A percentile compares a stretch with the other conserved stretches of the same genome.
Conservation (phyloP, 495 filamentous ascomycete genomes). For the Hypoxylon subgilvum region DNA sequence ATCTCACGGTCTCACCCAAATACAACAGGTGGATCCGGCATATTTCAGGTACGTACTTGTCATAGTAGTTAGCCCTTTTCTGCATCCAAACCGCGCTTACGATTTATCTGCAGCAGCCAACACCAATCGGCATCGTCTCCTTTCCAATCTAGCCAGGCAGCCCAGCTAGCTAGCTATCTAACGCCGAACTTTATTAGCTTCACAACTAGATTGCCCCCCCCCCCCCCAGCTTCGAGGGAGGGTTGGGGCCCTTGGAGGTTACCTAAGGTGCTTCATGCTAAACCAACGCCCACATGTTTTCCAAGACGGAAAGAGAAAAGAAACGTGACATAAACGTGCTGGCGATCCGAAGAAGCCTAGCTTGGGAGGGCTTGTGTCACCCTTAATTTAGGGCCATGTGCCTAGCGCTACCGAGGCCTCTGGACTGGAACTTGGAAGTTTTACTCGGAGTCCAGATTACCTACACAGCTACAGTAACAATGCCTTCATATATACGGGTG, state of each 20-base stretch:
- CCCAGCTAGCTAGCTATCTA: too few species aligned
- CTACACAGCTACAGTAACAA: too few species aligned
- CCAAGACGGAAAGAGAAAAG: constrained; percentile 27
- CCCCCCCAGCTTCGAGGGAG: too few species aligned
- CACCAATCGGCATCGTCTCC: constrained; percentile 23
- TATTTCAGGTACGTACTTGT: background rate
- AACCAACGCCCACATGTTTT: constrained; percentile 18
- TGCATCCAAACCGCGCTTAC: constrained; percentile 17
- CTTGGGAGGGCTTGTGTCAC: constrained; percentile 27
- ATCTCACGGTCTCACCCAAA: background rate
- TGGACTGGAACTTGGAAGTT: too few species aligned
- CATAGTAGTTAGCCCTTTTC: background rate
- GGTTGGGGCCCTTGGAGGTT: background rate
- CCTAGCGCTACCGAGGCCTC: constrained; percentile 6
- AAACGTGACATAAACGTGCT: constrained; percentile 17
- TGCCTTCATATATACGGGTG: too few species aligned
- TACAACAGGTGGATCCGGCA: constrained; percentile 17
- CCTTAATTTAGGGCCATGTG: constrained; percentile 33
- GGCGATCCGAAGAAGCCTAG: constrained; percentile 16
- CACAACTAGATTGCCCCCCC: constrained; percentile 10
- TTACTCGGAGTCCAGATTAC: too few species aligned
- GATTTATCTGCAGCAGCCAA: constrained; percentile 28
- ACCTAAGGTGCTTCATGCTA: constrained; percentile 12
- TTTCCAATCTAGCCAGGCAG: constrained; percentile 14
- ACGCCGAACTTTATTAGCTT: constrained; percentile 11